A percentile compares a stretch with the other conserved stretches of the same genome.
Conservation (phyloP, 2,329 filamentous ascomycete genomes). For the Pyrenophora teres region DNA sequence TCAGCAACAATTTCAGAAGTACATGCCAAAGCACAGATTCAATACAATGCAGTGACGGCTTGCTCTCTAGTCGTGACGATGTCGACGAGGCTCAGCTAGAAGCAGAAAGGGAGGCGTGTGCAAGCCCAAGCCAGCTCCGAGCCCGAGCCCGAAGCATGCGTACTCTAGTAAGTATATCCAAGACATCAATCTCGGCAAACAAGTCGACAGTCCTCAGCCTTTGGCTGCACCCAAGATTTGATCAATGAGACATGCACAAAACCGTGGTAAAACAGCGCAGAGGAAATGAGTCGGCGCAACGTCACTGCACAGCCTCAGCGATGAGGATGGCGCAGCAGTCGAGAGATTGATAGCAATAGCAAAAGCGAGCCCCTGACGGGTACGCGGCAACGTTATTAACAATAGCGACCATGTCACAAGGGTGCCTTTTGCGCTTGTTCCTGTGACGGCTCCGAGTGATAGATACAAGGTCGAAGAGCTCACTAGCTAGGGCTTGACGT, state of each 20-base stretch:
- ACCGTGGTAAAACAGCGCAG: conserved; percentile 13
- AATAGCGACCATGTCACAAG: conserved; percentile 12
- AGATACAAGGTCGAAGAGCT: conserved; percentile 15
- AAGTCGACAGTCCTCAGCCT: conserved; percentile 9
- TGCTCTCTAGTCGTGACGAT: background rate
- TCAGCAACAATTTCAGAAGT: background rate
- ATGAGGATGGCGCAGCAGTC: conserved; percentile 26
- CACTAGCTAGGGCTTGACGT: conserved; percentile 19
- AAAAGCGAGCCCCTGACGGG: conserved; percentile 12
- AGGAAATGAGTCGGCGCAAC: conserved; percentile 26
- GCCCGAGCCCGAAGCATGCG: conserved; percentile 1
- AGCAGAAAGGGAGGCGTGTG: background rate
- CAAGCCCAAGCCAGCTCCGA: conserved; percentile 23
- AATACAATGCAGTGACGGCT: conserved; percentile 1
- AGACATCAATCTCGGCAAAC: conserved; percentile 18
- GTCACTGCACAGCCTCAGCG: conserved; percentile 30
- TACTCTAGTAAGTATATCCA: background rate
- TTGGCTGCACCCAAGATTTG: conserved; percentile 9
- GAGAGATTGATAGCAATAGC: conserved; percentile 30
- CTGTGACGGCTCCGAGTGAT: conserved; percentile 18
- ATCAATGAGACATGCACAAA: conserved; percentile 20
- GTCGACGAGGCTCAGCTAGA: background rate
- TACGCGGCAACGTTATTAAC: conserved; percentile 18
- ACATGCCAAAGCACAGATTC: background rate
- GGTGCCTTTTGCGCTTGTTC: conserved; percentile 13